These are phyloP conservation scores for Fagopyrum esculentum DNA, from an alignment of 148 eudicot genomes.

Conservation along the genomic window DNA sequence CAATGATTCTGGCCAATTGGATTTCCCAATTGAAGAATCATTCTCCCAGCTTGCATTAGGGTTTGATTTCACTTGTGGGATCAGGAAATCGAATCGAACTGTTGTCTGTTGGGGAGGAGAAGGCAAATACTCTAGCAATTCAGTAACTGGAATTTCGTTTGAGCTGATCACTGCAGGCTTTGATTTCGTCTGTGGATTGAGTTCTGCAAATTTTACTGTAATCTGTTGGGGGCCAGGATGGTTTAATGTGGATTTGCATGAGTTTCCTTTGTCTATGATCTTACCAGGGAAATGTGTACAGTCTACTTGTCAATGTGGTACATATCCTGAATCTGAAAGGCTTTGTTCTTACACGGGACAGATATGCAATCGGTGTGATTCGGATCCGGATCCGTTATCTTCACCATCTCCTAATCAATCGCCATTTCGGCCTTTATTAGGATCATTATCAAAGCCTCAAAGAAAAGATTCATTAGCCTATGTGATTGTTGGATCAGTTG, in stretches of 20 bases:
- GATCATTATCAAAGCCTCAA: not conserved
- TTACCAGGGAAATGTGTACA: constrained; percentile 6
- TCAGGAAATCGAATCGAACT: not conserved
- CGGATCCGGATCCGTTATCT: not conserved
- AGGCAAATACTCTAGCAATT: not conserved
- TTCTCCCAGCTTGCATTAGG: not conserved
- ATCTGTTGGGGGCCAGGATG: constrained; percentile 13
- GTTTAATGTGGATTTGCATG: not conserved
- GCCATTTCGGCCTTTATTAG: not conserved
- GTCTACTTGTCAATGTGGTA: not conserved
- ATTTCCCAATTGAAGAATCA: constrained; percentile 28
- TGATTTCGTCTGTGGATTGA: constrained; percentile 12
- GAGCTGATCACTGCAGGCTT: not conserved
- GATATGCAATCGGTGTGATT: not conserved
- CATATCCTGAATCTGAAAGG: not conserved
- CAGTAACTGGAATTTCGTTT: not conserved
- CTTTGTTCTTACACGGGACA: not conserved
- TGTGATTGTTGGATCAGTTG: not conserved
- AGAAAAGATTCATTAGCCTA: not conserved
- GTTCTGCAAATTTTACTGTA: not conserved
- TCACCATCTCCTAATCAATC: not conserved
- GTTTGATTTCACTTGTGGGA: constrained; percentile 7
- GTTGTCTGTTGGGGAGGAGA: constrained; percentile 8
- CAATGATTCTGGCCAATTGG: constrained; percentile 30
- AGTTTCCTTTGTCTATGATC: not conserved